These are phyloP conservation scores for Hydnum rufescens DNA, from an alignment of 768 basidiomycete genomes.

Conservation along the genomic window DNA sequence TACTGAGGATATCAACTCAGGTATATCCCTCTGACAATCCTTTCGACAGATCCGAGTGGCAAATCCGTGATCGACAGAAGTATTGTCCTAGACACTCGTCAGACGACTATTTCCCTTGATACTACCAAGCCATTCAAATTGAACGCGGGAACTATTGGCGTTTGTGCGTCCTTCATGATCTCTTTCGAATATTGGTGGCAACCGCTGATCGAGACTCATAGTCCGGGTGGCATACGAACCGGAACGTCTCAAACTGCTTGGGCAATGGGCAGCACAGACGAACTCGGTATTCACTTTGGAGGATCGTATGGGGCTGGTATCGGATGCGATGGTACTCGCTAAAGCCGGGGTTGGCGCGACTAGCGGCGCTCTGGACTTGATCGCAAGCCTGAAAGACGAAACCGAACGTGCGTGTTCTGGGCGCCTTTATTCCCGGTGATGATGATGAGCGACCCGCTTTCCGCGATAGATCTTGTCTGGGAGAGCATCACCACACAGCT, in stretches of 20 bases:
- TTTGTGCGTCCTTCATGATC: slow-evolving; percentile 37
- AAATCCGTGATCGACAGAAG: slow-evolving; percentile 38
- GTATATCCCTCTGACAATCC: slow-evolving; percentile 61
- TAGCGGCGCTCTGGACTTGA: slow-evolving; percentile 55
- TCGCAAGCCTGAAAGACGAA: slow-evolving; percentile 50
- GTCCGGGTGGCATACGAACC: slow-evolving; percentile 77
- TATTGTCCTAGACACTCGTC: slow-evolving; percentile 45
- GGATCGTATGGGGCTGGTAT: slow-evolving; percentile 76
- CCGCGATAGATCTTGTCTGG: slow-evolving; percentile 59
- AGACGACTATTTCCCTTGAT: slow-evolving; percentile 49
- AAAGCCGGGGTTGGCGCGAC: slow-evolving; percentile 61
- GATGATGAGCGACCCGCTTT: not conserved
- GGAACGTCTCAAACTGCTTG: slow-evolving; percentile 59
- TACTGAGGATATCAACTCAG: slow-evolving; percentile 19
- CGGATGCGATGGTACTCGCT: slow-evolving; percentile 63
- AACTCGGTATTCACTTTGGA: slow-evolving; percentile 52
- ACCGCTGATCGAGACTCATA: slow-evolving; percentile 16
- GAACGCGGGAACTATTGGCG: slow-evolving; percentile 73
- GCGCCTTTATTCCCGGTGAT: not conserved
- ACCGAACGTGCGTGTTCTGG: slow-evolving; percentile 39
- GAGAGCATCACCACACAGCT: slow-evolving; percentile 42
- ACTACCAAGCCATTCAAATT: slow-evolving; percentile 68
- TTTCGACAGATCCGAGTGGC: slow-evolving; percentile 40
- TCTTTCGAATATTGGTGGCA: slow-evolving; percentile 2
- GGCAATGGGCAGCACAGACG: slow-evolving; percentile 50